phyloP scores from a whole-genome alignment of 495 filamentous ascomycete genomes.

The Podospora appendiculata region DNA sequence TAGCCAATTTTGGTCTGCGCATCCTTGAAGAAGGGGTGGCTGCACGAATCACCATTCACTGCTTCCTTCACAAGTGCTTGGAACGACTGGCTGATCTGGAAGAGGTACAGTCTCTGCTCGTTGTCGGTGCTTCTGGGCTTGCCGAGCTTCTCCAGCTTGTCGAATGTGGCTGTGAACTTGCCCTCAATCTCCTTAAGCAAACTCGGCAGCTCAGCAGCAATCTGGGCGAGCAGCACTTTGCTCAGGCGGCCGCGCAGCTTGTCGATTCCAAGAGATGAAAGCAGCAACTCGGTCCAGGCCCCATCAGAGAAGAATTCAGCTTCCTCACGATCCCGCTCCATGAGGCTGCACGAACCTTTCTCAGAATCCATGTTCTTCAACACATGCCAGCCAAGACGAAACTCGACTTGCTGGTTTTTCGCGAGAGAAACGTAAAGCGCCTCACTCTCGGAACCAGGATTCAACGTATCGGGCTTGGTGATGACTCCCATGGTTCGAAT shows the following conservation, averaged over 20 bases:
- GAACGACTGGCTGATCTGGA: constrained; percentile 45
- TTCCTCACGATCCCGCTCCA: constrained; percentile 34
- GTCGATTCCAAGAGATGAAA: constrained; percentile 36
- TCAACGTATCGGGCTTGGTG: constrained; percentile 69
- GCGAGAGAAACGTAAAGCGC: constrained; percentile 44
- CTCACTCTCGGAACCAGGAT: constrained; percentile 41
- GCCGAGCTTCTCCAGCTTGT: constrained; percentile 39
- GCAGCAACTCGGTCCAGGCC: constrained; percentile 28
- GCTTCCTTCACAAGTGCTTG: constrained; percentile 41
- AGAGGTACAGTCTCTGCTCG: constrained; percentile 47
- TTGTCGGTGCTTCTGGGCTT: constrained; percentile 32
- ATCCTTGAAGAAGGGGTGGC: constrained; percentile 46
- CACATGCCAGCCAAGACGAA: constrained; percentile 67
- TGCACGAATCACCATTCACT: constrained; percentile 46
- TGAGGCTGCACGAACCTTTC: constrained; percentile 26
- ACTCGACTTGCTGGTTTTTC: constrained; percentile 51
- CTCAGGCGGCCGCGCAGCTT: constrained; percentile 45
- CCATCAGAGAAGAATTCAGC: constrained; percentile 34
- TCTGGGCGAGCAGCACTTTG: constrained; percentile 48
- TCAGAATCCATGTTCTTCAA: constrained; percentile 55
- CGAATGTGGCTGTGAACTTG: constrained; percentile 24
- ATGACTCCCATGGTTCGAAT: constrained; percentile 76
- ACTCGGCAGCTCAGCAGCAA: constrained; percentile 48
- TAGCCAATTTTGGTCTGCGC: constrained; percentile 28
- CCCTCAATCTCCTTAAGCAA: constrained; percentile 50